These are phyloP conservation scores for Rhizopogon vesiculosus DNA, from an alignment of 768 basidiomycete genomes.

Conservation along the genomic window DNA sequence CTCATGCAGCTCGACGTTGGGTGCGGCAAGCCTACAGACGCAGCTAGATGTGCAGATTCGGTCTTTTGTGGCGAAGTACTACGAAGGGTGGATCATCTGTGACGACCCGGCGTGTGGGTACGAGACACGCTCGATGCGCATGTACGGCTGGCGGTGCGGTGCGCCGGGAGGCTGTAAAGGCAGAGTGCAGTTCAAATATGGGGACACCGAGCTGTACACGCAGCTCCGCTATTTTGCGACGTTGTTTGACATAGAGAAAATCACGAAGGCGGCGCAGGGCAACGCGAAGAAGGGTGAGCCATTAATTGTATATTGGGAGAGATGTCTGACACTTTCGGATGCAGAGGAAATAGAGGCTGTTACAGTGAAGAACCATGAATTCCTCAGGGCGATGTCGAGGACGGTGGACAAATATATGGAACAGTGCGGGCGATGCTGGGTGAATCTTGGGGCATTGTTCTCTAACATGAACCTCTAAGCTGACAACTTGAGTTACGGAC, in stretches of 20 bases:
- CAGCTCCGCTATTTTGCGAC: constrained; percentile 82
- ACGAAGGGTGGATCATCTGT: constrained; percentile 86
- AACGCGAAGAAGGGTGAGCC: constrained; percentile 35
- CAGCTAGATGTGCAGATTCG: constrained; percentile 90
- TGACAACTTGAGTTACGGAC: neutral
- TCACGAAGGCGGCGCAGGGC: constrained; percentile 46
- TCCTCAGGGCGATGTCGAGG: constrained; percentile 47
- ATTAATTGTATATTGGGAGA: neutral
- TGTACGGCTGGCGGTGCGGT: constrained; percentile 83
- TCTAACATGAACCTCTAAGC: neutral
- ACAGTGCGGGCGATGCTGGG: constrained; percentile 38
- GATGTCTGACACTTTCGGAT: neutral
- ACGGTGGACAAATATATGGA: constrained; percentile 80
- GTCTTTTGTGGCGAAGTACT: constrained; percentile 70
- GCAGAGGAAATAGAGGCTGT: constrained; percentile 56
- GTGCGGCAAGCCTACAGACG: constrained; percentile 59
- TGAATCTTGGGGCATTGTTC: constrained; percentile 35
- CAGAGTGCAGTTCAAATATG: constrained; percentile 50
- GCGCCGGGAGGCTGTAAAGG: constrained; percentile 23
- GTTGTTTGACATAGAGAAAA: constrained; percentile 73
- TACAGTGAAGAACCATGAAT: constrained; percentile 39
- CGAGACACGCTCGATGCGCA: constrained; percentile 90
- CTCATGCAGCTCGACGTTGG: constrained; percentile 52
- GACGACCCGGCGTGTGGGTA: constrained; percentile 80
- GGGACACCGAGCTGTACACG: constrained; percentile 81